phyloP scores from a whole-genome alignment of 768 basidiomycete genomes.

The Collybia nuda region DNA sequence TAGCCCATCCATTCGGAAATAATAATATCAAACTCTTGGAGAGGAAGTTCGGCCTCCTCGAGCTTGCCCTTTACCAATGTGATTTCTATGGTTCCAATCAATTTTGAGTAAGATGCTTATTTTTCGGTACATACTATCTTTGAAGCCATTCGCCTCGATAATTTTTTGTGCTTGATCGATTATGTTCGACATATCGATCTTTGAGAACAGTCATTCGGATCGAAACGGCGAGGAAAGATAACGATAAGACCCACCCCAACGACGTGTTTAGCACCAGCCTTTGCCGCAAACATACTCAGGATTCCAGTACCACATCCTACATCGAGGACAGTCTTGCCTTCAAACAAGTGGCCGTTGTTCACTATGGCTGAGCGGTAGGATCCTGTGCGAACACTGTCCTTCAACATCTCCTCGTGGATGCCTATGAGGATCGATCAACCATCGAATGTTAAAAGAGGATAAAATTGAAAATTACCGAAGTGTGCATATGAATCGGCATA shows the following conservation, averaged over 20 bases:
- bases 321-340: constrained; percentile 94
- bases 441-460: background rate
- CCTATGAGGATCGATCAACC: constrained; percentile 44
- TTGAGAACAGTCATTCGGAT: constrained; percentile 14
- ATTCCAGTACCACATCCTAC: constrained; percentile 99
- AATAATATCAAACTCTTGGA: constrained; percentile 95
- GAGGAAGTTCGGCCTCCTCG: constrained; percentile 87
- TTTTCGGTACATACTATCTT: constrained; percentile 66
- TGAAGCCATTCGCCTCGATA: constrained; percentile 94
- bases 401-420: constrained; percentile 99
- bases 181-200: constrained; percentile 99
- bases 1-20: constrained; percentile 99
- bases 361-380: constrained; percentile 94
- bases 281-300: constrained; percentile 96
- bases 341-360: constrained; percentile 93
- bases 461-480: constrained; percentile 60
- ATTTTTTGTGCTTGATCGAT: constrained; percentile 99
- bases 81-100: constrained; percentile 57
- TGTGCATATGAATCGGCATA: constrained; percentile 97
- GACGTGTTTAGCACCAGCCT: constrained; percentile 91
- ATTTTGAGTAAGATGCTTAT: constrained; percentile 6
- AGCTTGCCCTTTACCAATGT: constrained; percentile 98
- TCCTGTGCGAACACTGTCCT: constrained; percentile 92
- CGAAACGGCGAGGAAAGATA: constrained; percentile 3
- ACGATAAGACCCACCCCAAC: constrained; percentile 67